These are phyloP conservation scores for Neofusicoccum cordaticola DNA, from an alignment of 2,329 filamentous ascomycete species.

Conservation along the genomic window DNA sequence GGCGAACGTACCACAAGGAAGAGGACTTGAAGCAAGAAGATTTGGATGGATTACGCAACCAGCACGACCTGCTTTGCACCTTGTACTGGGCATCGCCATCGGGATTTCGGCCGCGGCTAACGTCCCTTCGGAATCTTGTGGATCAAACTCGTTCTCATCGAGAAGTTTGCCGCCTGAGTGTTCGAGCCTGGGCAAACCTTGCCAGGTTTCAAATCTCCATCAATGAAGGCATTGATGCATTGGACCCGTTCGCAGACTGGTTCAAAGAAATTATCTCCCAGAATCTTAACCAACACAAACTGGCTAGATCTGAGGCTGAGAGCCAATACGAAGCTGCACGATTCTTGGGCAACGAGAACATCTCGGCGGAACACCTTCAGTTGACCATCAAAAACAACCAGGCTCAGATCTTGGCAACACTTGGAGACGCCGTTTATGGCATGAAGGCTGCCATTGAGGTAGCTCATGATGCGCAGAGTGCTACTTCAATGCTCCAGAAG, in stretches of 20 bases:
- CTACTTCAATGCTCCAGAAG: slow-evolving; percentile 44
- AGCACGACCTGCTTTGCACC: slow-evolving; percentile 60
- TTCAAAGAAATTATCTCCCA: slow-evolving; percentile 52
- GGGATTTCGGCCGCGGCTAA: slow-evolving; percentile 51
- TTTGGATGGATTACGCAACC: slow-evolving; percentile 58
- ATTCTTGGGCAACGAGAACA: slow-evolving; percentile 34
- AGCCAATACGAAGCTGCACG: slow-evolving; percentile 44
- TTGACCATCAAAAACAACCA: slow-evolving; percentile 57
- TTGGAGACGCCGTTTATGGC: slow-evolving; percentile 52
- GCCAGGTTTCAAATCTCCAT: slow-evolving; percentile 56
- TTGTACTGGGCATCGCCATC: slow-evolving; percentile 58
- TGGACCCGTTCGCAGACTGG: slow-evolving; percentile 55
- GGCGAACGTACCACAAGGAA: slow-evolving; percentile 59
- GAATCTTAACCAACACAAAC: slow-evolving; percentile 53
- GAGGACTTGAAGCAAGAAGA: slow-evolving; percentile 51
- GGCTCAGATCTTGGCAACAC: slow-evolving; percentile 53
- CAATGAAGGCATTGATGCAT: slow-evolving; percentile 43
- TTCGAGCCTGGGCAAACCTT: slow-evolving; percentile 58
- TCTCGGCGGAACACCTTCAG: slow-evolving; percentile 50
- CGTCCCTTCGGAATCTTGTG: slow-evolving; percentile 54
- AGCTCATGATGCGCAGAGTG: slow-evolving; percentile 39
- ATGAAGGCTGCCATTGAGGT: slow-evolving; percentile 49
- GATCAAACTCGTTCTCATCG: slow-evolving; percentile 57
- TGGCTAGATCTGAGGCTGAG: slow-evolving; percentile 58
- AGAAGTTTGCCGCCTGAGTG: slow-evolving; percentile 58